Evolutionary conservation across 1,284 basidiomycete genomes (phyloP).

Genomic region (Sutorius eximius): DNA sequence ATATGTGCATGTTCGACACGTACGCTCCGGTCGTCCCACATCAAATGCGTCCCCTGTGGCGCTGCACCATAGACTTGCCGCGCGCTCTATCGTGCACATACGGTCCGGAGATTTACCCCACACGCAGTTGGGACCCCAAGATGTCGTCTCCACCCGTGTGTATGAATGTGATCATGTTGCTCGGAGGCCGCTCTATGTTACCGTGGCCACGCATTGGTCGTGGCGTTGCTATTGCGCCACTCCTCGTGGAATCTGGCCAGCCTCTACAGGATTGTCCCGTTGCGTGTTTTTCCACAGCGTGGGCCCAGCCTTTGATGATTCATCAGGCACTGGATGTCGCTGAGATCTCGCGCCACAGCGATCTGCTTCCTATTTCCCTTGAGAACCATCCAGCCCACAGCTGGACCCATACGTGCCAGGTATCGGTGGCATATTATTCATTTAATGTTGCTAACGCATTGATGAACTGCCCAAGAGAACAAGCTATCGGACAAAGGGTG

Average conservation of each 20-base stretch:
- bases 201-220: slow-evolving; percentile 2
- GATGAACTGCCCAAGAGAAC: slow-evolving; percentile 3
- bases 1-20: slow-evolving; percentile 6
- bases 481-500: slow-evolving; percentile 10
- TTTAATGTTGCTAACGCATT: slow-evolving; percentile 7
- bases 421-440: slow-evolving; percentile 8
- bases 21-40: slow-evolving; percentile 1
- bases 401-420: slow-evolving; percentile 8
- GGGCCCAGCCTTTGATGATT: not conserved
- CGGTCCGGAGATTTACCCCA: slow-evolving; percentile 19
- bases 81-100: not conserved
- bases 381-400: slow-evolving; percentile 1
- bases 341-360: slow-evolving; percentile 27
- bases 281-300: slow-evolving; percentile 14
- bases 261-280: slow-evolving; percentile 4
- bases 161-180: not conserved
- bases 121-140: not conserved
- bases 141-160: slow-evolving; percentile 1
- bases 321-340: slow-evolving; percentile 21
- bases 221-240: slow-evolving; percentile 13
- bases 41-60: slow-evolving; percentile 2
- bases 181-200: not conserved
- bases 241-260: slow-evolving; percentile 16
- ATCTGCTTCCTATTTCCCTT: slow-evolving; percentile 11
- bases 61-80: not conserved